Evolutionary conservation across 2,329 filamentous ascomycete species (phyloP), one percentile per base, ranked within the genome.

Genomic region (Phialophora verrucosa): DNA sequence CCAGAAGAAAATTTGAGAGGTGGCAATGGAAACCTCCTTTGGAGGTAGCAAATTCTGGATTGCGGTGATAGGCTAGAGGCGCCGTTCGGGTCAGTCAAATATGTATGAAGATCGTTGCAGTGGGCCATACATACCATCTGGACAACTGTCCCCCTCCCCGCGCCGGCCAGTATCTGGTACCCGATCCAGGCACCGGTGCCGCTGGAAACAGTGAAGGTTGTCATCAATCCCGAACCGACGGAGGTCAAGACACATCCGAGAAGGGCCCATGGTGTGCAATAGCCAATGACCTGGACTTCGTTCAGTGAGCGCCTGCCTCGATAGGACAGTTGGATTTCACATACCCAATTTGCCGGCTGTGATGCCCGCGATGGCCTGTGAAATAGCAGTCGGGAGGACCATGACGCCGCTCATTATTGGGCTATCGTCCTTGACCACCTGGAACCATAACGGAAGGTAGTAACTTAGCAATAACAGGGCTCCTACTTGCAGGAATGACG

Each of bases 371-470:
- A 71, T 38, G 20, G 63, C 61, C 55, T 71, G 67, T 23, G 66
- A 29, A 17, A 72, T 57, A 17, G 75, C 66, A 6, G 72, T 65
- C 3, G 74, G 71, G 27, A 75, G 57, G 10, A 70, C 64, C 17
- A 65, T 62, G 11, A 74, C 68, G 11, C 71, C 74, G n/a, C 72
- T 73, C 42, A 72, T 53, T 3, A 68, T 42, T n/a, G 74, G 70
- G 20, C 51, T 59, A 8, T 59, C 70, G 5, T 68, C 69, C 51
- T 72, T 70, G 51, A 75, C 70, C 10, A 73, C 70, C 61, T 74
- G 73, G 42, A 74, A 75, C 71, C 72, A 75, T 38, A 74, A 66
- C 0, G 73, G 73, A 2, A 75, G 68, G 54, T 72, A 74, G 62
- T 75, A 75, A 1, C 67, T 61, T 11, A 73, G 67, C 31, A 70